phyloP scores from a whole-genome alignment of 352 stramenopile species.

The Pseudoperonospora humuli region DNA sequence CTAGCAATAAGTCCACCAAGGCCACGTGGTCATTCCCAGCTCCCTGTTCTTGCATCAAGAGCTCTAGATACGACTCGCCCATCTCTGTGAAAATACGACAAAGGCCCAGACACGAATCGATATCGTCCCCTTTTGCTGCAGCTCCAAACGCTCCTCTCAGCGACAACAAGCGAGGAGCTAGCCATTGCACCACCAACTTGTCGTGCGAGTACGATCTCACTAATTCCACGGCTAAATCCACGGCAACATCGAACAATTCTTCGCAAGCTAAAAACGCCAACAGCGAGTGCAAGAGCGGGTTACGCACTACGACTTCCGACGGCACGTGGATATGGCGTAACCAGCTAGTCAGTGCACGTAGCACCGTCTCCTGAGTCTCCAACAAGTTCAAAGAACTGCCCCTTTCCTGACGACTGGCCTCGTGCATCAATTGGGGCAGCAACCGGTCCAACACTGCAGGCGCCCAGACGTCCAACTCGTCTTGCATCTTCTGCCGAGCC shows the following conservation, averaged over 20 bases:
- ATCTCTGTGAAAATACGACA: slow-evolving; percentile 89
- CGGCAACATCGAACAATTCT: slow-evolving; percentile 76
- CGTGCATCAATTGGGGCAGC: slow-evolving; percentile 72
- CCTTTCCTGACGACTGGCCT: slow-evolving; percentile 15
- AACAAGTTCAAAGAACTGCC: slow-evolving; percentile 17
- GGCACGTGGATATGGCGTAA: slow-evolving; percentile 45
- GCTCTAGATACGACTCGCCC: slow-evolving; percentile 74
- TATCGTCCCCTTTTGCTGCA: slow-evolving; percentile 53
- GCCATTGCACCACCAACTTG: slow-evolving; percentile 57
- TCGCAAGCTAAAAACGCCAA: slow-evolving; percentile 53
- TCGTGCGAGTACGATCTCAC: slow-evolving; percentile 56
- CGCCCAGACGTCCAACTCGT: slow-evolving; percentile 57
- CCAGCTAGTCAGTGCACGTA: slow-evolving; percentile 57
- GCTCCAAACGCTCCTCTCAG: slow-evolving; percentile 42
- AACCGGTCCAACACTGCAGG: slow-evolving; percentile 45
- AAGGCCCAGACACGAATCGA: slow-evolving; percentile 66
- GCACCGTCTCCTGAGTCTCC: slow-evolving; percentile 45
- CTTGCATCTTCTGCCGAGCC: slow-evolving; percentile 41
- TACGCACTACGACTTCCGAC: slow-evolving; percentile 39
- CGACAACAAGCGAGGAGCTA: slow-evolving; percentile 68
- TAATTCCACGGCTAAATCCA: slow-evolving; percentile 79
- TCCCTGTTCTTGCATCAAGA: slow-evolving; percentile 42
- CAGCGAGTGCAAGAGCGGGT: slow-evolving; percentile 62
- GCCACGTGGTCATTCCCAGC: slow-evolving; percentile 40
- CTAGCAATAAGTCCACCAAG: slow-evolving; percentile 79